Percentiles rank a stretch among this genome's conserved stretches.
Evolutionary conservation across 345 rosid genomes (phyloP).

Genomic region (Conringia planisiliqua): DNA sequence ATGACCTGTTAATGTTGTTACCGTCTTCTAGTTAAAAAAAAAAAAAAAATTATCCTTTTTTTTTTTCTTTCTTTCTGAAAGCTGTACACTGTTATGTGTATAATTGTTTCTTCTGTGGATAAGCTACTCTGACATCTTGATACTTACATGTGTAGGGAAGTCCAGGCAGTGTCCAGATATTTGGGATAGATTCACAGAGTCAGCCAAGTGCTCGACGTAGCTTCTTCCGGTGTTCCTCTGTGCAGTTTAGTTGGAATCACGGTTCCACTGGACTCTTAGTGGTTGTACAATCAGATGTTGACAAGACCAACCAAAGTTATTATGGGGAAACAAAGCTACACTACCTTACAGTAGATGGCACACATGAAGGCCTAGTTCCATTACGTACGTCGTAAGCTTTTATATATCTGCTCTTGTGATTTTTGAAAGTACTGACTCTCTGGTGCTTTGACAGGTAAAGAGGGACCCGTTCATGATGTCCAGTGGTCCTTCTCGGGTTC

Average conservation of each 20-base stretch:
- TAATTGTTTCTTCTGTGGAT: not conserved
- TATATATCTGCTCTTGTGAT: not conserved
- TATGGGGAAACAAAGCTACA: slow-evolving; percentile 90
- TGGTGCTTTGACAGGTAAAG: slow-evolving; percentile 67
- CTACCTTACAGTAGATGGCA: slow-evolving; percentile 84
- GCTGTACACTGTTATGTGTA: not conserved
- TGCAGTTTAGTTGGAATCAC: slow-evolving; percentile 76
- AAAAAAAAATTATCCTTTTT: not conserved
- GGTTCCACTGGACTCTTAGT: slow-evolving; percentile 88
- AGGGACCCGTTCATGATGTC: slow-evolving; percentile 96
- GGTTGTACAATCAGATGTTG: slow-evolving; percentile 89
- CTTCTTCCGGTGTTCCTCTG: slow-evolving; percentile 85
- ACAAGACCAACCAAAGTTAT: slow-evolving; percentile 93
- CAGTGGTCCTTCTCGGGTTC: slow-evolving; percentile 90
- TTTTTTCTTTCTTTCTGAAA: not conserved
- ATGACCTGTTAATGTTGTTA: not conserved
- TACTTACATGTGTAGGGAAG: slow-evolving; percentile 52
- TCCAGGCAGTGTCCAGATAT: slow-evolving; percentile 95
- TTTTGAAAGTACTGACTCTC: slow-evolving; percentile 33
- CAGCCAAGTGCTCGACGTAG: slow-evolving; percentile 77
- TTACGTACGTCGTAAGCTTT: slow-evolving; percentile 60
- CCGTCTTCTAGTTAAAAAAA: not conserved
- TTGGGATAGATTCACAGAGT: slow-evolving; percentile 60
- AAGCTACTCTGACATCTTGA: slow-evolving; percentile 16
- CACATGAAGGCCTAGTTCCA: slow-evolving; percentile 84